phyloP scores from a whole-genome alignment of 202 grass and related monocot species.

The Alloteropsis angusta region DNA sequence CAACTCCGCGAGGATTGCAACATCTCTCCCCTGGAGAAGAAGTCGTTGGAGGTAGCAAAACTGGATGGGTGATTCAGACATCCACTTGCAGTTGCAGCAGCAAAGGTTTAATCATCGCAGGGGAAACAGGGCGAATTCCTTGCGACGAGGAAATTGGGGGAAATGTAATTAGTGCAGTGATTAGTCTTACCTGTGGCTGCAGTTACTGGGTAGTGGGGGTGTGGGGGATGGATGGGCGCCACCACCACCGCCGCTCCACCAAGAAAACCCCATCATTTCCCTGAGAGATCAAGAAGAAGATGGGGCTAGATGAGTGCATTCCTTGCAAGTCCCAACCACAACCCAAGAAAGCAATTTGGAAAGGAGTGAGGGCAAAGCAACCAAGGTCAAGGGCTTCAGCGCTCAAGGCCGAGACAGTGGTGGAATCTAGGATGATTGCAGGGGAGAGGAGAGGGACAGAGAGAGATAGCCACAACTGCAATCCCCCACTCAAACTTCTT shows the following conservation, averaged over 20 bases:
- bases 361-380: slow-evolving; percentile 41
- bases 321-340: slow-evolving; percentile 38
- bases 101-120: slow-evolving; percentile 24
- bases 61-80: slow-evolving; percentile 19
- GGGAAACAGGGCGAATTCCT: slow-evolving; percentile 8
- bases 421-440: slow-evolving; percentile 16
- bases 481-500: slow-evolving; percentile 33
- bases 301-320: slow-evolving; percentile 31
- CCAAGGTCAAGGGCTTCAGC: slow-evolving; percentile 30
- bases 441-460: background rate
- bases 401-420: slow-evolving; percentile 5
- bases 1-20: slow-evolving; percentile 4
- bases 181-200: slow-evolving; percentile 20
- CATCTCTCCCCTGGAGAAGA: background rate
- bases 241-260: slow-evolving; percentile 29
- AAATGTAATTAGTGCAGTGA: slow-evolving; percentile 13
- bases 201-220: slow-evolving; percentile 11
- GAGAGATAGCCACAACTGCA: slow-evolving; percentile 27
- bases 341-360: slow-evolving; percentile 23
- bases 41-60: slow-evolving; percentile 21
- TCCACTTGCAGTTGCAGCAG: background rate
- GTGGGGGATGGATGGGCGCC: slow-evolving; percentile 23
- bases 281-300: slow-evolving; percentile 31
- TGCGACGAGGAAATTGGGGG: background rate
- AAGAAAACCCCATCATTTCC: slow-evolving; percentile 44